phyloP scores from a whole-genome alignment of 352 stramenopile species.

The Phytophthora sp. region DNA sequence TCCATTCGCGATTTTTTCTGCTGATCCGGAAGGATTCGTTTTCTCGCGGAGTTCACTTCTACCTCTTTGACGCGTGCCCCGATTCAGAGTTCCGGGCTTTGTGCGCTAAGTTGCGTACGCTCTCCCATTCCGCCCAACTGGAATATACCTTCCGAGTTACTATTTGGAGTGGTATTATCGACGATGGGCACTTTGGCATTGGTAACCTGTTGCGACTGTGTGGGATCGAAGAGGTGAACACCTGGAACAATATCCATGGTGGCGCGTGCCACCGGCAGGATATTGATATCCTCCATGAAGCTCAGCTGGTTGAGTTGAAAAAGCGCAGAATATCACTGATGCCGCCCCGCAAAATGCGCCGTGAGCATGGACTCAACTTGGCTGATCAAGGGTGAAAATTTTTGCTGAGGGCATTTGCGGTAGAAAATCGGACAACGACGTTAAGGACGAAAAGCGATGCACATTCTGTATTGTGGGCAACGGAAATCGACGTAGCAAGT shows the following conservation, averaged over 20 bases:
- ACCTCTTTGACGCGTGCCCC: background rate
- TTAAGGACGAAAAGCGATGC: no score
- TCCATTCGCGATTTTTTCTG: no score
- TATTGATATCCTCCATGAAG: background rate
- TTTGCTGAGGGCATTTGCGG: no score
- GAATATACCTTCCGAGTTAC: background rate
- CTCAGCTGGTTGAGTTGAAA: background rate
- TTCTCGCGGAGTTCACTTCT: background rate
- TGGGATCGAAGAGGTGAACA: background rate
- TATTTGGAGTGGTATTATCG: background rate
- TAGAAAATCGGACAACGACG: no score
- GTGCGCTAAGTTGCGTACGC: background rate
- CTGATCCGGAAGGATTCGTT: background rate
- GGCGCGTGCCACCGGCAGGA: slow-evolving; percentile 1
- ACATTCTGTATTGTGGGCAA: no score
- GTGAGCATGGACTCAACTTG: no score
- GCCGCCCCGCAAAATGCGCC: background rate
- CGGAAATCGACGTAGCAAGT: no score
- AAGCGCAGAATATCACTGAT: background rate
- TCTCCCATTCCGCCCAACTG: background rate
- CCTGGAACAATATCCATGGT: background rate
- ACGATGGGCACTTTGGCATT: background rate
- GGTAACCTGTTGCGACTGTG: slow-evolving; percentile 2
- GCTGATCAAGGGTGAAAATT: no score
- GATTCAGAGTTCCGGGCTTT: background rate